phyloP scores from a whole-genome alignment of 2,329 filamentous ascomycete species.

The Claviceps purpurea region DNA sequence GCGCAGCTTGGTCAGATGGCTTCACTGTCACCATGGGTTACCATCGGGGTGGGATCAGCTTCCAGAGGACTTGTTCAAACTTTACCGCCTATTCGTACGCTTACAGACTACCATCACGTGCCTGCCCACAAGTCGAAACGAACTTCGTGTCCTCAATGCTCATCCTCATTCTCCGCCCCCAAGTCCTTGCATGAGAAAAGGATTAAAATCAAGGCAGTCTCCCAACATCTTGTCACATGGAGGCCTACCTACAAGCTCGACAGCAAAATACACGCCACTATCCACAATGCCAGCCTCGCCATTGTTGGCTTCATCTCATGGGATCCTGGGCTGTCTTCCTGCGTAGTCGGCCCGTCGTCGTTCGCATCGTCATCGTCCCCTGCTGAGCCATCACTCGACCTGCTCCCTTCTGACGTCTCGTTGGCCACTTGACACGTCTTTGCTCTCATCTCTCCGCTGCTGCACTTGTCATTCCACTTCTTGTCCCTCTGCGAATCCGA shows the following conservation, averaged over 20 bases:
- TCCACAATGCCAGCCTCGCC: background rate
- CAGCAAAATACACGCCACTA: background rate
- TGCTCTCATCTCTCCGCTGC: background rate
- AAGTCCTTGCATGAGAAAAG: background rate
- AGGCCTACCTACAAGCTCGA: background rate
- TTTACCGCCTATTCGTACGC: too few species aligned
- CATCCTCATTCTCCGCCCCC: background rate
- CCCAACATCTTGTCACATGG: background rate
- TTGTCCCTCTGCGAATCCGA: conserved; percentile 22
- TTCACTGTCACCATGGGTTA: background rate
- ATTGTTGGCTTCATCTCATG: background rate
- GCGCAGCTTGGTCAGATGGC: background rate
- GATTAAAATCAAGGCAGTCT: background rate
- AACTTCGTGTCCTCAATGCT: background rate
- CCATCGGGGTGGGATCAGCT: background rate
- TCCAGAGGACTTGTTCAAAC: too few species aligned
- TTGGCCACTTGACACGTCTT: conserved; percentile 14
- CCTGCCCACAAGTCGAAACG: background rate
- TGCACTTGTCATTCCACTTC: conserved; percentile 5
- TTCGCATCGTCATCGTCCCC: conserved; percentile 1
- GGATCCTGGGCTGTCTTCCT: background rate
- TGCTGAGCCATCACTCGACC: conserved; percentile 11
- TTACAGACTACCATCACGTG: background rate
- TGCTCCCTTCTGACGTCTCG: conserved; percentile 11
- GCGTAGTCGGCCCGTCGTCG: background rate